These are phyloP conservation scores for Penicilliopsis zonata DNA, from an alignment of 495 filamentous ascomycete genomes.

Conservation along the genomic window DNA sequence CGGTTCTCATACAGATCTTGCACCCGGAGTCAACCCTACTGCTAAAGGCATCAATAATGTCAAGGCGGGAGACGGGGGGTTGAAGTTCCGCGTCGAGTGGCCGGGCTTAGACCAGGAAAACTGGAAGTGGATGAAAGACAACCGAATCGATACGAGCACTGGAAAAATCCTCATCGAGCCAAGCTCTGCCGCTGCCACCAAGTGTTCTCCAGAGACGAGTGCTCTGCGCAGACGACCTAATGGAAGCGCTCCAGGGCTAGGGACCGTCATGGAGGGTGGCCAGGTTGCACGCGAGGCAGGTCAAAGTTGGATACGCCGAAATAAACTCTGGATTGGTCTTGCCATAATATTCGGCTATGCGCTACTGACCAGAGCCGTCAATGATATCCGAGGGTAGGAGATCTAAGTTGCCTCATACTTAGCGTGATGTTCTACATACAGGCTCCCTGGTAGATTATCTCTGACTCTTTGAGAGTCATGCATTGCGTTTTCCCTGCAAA, in stretches of 20 bases:
- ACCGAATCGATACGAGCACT: conserved; percentile 67
- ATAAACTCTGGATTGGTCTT: conserved; percentile 61
- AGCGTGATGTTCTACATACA: too few species aligned
- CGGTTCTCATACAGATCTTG: conserved; percentile 51
- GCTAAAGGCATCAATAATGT: conserved; percentile 52
- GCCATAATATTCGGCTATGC: conserved; percentile 66
- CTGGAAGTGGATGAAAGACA: conserved; percentile 82
- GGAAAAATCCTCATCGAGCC: conserved; percentile 45
- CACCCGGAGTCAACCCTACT: conserved; percentile 30
- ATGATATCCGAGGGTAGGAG: conserved; percentile 33
- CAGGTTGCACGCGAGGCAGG: conserved; percentile 64
- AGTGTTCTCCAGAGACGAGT: conserved; percentile 50
- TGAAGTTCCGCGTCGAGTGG: conserved; percentile 85
- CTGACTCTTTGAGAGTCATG: too few species aligned
- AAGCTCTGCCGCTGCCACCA: conserved; percentile 20
- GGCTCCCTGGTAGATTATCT: too few species aligned
- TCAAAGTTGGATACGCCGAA: conserved; percentile 64
- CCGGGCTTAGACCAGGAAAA: conserved; percentile 84
- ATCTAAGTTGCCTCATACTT: too few species aligned
- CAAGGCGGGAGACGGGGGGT: conserved; percentile 79
- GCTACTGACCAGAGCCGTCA: conserved; percentile 61
- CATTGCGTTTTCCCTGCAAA: too few species aligned
- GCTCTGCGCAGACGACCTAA: conserved; percentile 54
- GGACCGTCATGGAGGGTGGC: conserved; percentile 69
- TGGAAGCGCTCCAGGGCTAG: conserved; percentile 56